Percentiles rank a stretch among this genome's conserved stretches.
Evolutionary conservation across 2,329 filamentous ascomycete species (phyloP).

Genomic region (Colletotrichum plurivorum): DNA sequence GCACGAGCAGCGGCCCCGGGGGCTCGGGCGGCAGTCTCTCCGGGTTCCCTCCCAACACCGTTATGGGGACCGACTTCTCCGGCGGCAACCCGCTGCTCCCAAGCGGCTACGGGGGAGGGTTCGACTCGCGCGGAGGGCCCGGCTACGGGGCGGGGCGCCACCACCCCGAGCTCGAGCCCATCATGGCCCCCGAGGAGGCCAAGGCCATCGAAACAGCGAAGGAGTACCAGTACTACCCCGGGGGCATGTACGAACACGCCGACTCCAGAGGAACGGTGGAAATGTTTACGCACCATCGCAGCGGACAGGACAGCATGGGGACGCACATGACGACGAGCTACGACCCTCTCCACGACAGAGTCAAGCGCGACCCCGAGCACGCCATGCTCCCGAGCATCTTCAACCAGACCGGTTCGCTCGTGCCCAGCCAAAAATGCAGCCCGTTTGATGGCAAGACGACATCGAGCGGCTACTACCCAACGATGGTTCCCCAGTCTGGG

Average conservation of each 20-base stretch:
- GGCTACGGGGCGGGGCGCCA: conserved; percentile 60
- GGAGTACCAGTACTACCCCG: conserved; percentile 69
- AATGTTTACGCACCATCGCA: conserved; percentile 60
- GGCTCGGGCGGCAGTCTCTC: conserved; percentile 76
- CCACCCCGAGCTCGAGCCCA: conserved; percentile 67
- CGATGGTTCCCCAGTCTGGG: conserved; percentile 61
- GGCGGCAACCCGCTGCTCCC: conserved; percentile 56
- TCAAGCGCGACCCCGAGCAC: conserved; percentile 65
- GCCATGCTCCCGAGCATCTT: conserved; percentile 62
- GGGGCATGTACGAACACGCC: conserved; percentile 63
- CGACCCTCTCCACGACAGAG: conserved; percentile 48
- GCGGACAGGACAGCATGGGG: conserved; percentile 51
- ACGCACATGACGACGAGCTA: conserved; percentile 49
- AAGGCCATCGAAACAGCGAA: conserved; percentile 65
- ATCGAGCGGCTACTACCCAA: conserved; percentile 69
- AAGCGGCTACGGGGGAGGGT: conserved; percentile 52
- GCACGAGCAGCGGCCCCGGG: conserved; percentile 76
- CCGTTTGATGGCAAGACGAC: conserved; percentile 68
- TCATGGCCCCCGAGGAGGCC: conserved; percentile 66
- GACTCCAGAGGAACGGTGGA: conserved; percentile 59
- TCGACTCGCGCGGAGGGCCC: conserved; percentile 55
- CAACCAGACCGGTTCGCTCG: conserved; percentile 53
- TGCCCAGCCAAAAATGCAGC: conserved; percentile 59
- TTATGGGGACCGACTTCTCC: conserved; percentile 57
- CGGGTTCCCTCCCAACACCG: conserved; percentile 57